A percentile compares a stretch with the other conserved stretches of the same genome.
Evolutionary conservation across 2,329 filamentous ascomycete genomes (phyloP).

Genomic region (Aspergillus fischeri): DNA sequence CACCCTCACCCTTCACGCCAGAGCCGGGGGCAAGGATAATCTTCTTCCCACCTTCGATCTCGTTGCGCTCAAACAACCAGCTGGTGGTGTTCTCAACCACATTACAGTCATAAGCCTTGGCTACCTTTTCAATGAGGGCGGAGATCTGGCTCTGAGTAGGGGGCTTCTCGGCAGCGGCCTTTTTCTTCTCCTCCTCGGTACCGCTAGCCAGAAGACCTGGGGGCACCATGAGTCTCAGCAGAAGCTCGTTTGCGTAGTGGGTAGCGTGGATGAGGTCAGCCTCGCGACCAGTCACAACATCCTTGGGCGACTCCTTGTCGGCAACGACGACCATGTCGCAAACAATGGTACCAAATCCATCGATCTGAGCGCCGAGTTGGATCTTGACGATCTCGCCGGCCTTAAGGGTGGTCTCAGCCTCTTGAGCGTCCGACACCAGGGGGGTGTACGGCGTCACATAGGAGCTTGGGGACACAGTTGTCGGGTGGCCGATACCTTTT

Average conservation of each 20-base stretch:
- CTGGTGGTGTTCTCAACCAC: constrained; percentile 97
- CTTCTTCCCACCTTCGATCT: constrained; percentile 98
- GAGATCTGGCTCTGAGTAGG: constrained; percentile 85
- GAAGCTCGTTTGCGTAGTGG: constrained; percentile 91
- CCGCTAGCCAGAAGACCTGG: constrained; percentile 79
- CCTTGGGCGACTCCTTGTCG: constrained; percentile 56
- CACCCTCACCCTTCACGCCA: constrained; percentile 84
- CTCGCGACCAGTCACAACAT: constrained; percentile 67
- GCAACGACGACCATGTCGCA: constrained; percentile 84
- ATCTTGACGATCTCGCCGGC: constrained; percentile 90
- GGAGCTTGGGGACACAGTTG: constrained; percentile 87
- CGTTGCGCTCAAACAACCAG: constrained; percentile 94
- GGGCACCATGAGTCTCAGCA: constrained; percentile 85
- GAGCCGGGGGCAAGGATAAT: constrained; percentile 82
- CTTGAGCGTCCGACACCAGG: constrained; percentile 76
- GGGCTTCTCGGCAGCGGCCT: constrained; percentile 76
- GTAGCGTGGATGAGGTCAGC: constrained; percentile 89
- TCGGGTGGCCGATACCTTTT: constrained; percentile 83
- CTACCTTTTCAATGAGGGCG: constrained; percentile 82
- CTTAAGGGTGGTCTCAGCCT: constrained; percentile 76
- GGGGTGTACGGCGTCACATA: constrained; percentile 97
- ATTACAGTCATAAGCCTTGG: constrained; percentile 84
- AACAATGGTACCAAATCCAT: constrained; percentile 93
- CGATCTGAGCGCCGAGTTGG: constrained; percentile 97
- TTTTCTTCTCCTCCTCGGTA: constrained; percentile 92